Base-by-base conservation (phyloP, 2,329 filamentous ascomycete genomes). In the Lachnellula subtilissima region DNA sequence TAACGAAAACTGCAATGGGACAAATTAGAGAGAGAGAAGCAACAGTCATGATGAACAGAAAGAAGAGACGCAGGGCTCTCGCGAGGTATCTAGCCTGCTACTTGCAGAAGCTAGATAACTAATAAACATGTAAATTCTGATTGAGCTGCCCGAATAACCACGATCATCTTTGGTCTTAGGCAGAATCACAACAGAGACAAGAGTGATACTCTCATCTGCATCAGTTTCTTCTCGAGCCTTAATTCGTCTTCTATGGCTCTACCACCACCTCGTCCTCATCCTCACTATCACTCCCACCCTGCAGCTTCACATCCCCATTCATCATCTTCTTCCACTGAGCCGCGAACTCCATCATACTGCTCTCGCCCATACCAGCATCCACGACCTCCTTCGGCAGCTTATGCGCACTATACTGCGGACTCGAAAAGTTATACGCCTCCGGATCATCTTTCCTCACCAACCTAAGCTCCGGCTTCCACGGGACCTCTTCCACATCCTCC, bases 351-450 rank as follows among this genome's bases (percentile, higher is more conserved):
- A 86, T 80, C 75, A 97, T 80, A 0, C 87, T 88, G 3, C 88
- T 89, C 54, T 89, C 84, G 3, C 88, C 80, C 62, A 81, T 66
- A 62, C 83, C 82, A 19, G 85, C 85, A 64, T 87, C 84, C 2
- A 97, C 92, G 2, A 97, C 91, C 65, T 99, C 94, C 71, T 87
- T 91, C 0, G 94, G 94, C 64, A 99, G 75, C 73, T 97, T 99
- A 70, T 97, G 93, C 3, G 94, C 93, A 59, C 91, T 96, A 72
- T 96, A 97, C 67, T 93, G 89, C 1, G 91, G 83, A 4, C 89
- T 88, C 62, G 83, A 85, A 69, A 97, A 95, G 64, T 88, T 88
- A 69, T 91, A 94, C 1, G 92, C 92, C 58, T 93, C 89, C 0
- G 92, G 91, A 63, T 97, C 93, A 61, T 93, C 87, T 69, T 86